A percentile compares a stretch with the other conserved stretches of the same genome.
These are phyloP conservation scores for Tetracentron sinense DNA, from an alignment of 164 flowering plant species.

Conservation along the genomic window DNA sequence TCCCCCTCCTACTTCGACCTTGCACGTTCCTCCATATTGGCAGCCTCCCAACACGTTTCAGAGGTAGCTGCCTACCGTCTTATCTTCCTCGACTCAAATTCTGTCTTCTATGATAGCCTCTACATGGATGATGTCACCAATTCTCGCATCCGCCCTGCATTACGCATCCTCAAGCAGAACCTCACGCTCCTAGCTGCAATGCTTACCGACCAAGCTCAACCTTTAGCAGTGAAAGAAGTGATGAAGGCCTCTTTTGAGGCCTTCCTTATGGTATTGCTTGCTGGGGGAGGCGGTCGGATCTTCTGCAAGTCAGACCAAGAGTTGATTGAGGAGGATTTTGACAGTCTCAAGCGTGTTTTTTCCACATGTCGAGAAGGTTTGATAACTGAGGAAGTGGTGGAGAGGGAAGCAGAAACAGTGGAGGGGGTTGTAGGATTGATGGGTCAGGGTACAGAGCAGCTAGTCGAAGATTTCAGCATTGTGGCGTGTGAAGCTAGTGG, in stretches of 20 bases:
- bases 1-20: slow-evolving; percentile 57
- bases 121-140: slow-evolving; percentile 58
- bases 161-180: slow-evolving; percentile 80
- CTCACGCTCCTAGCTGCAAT: slow-evolving; percentile 63
- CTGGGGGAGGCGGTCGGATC: slow-evolving; percentile 65
- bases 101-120: slow-evolving; percentile 64
- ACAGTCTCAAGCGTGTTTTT: slow-evolving; percentile 57
- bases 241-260: slow-evolving; percentile 88
- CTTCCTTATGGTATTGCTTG: slow-evolving; percentile 78
- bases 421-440: slow-evolving; percentile 56
- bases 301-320: slow-evolving; percentile 55
- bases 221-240: slow-evolving; percentile 69
- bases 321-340: slow-evolving; percentile 76
- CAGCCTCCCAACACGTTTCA: slow-evolving; percentile 61
- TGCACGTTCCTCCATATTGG: slow-evolving; percentile 42
- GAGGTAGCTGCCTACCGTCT: slow-evolving; percentile 90
- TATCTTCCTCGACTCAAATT: slow-evolving; percentile 72
- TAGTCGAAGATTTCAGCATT: slow-evolving; percentile 84
- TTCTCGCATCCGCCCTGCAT: slow-evolving; percentile 66
- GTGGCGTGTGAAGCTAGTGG: slow-evolving; percentile 69
- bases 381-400: slow-evolving; percentile 47
- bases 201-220: slow-evolving; percentile 62
- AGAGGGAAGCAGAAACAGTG: slow-evolving; percentile 47
- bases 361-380: slow-evolving; percentile 64
- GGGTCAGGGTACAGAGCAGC: slow-evolving; percentile 58